phyloP scores from a whole-genome alignment of 345 rosid genomes.

The Camelina sativa region DNA sequence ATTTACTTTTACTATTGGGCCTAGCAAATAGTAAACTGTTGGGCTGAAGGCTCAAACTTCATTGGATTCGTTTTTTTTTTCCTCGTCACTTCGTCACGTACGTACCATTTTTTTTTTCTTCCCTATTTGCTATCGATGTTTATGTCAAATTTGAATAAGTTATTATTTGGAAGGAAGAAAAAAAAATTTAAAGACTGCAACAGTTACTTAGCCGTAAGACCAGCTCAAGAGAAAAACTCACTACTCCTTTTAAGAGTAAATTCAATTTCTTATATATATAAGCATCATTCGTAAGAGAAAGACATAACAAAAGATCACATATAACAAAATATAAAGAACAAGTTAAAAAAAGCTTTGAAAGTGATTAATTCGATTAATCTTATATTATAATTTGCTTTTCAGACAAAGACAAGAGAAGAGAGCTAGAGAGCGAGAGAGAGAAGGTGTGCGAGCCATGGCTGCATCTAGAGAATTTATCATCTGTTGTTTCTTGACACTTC shows the following conservation, averaged over 20 bases:
- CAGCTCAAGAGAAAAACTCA: conserved; percentile 24
- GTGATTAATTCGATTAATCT: neutral
- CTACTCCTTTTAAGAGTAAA: conserved; percentile 37
- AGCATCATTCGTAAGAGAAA: conserved; percentile 9
- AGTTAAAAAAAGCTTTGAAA: conserved; percentile 1
- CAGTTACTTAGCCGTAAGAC: conserved; percentile 44
- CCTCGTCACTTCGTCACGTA: no score
- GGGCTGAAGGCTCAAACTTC: neutral
- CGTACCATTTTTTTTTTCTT: no score
- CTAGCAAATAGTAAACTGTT: conserved; percentile 2
- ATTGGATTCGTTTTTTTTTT: no score
- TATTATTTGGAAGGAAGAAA: neutral
- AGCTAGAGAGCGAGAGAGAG: neutral
- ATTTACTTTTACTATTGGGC: neutral
- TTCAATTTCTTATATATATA: conserved; percentile 30
- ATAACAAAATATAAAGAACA: neutral
- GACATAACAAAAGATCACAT: conserved; percentile 4
- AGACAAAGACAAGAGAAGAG: conserved; percentile 7
- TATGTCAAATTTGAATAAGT: neutral
- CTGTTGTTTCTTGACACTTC: conserved; percentile 36
- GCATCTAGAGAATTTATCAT: conserved; percentile 36
- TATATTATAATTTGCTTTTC: conserved; percentile 6
- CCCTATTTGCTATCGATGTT: no score
- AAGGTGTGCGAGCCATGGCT: conserved; percentile 35
- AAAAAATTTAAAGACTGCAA: neutral